Base-by-base conservation (phyloP, 192 early-diverging fungal genomes). In the Backusella psychrophila region DNA sequence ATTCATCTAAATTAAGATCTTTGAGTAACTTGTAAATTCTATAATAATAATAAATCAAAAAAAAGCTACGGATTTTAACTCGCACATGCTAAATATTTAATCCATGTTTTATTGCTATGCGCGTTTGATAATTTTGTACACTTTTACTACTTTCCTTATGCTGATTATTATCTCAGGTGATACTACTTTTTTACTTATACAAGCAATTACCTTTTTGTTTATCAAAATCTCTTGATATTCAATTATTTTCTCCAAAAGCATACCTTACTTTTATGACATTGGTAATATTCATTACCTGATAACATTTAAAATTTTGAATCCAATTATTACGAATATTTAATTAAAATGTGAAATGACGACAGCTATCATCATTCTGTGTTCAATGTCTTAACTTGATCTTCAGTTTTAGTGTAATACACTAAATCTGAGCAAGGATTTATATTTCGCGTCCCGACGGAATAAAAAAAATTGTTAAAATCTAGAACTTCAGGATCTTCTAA, bases 1-100 rank as follows among this genome's bases (percentile, higher is more conserved):
- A 63, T 63, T 23, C 12, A 29, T 63, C 56, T 63, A 63, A 63
- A 63, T 63, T 29, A 63, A 63, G 56, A 29, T 63, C 11, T 49
- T 63, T 63, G 56, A 63, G 56, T 63, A 63, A 63, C 56, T 29
- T 29, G 21, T 26, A 23, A 6, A 9, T 59, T 56, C 53, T 59
- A 59, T 59, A 59, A 59, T 59, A 59, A 59, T 23, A 11, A 26
- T 59, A 59, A 59, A 23, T 23, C n/a, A 23, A 59, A 26, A 56
- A 59, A 53, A 53, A 59, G 53, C 53, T 26, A 59, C 21, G 46
- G 21, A 59, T 23, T 59, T 59, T 6, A 59, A 59, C 21, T 9
- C 53, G 53, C 53, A 59, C 53, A 59, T 59, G 53, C 53, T 59
- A 59, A 59, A 59, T 59, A 59, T 59, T 59, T 59, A 23, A 59